Base-by-base conservation (phyloP, 192 early-diverging fungal species). In the Coemansia sp. region DNA sequence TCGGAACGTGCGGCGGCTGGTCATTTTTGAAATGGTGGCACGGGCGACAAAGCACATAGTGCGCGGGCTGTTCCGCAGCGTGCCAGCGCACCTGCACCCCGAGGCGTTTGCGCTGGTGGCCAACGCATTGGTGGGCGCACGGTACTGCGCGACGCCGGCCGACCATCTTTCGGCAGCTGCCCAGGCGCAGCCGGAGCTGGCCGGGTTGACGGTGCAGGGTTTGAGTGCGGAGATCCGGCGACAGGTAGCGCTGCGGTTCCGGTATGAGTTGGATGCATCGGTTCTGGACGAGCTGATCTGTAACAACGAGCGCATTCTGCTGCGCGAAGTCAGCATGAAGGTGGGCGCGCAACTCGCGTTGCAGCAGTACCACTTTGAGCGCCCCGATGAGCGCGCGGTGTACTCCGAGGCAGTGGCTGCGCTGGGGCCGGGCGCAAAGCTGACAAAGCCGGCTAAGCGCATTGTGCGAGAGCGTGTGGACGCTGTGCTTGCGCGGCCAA, bases 11-110 rank as follows among this genome's bases (percentile, higher is more conserved):
- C 50, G 86, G 62, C 81, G 86, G 4, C 71, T 95, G 30, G 83
- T 91, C 24, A 54, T 89, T 22, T 86, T 90, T 62, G 95, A 98
- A 78, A 96, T 99, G 91, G 73, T 93, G 25, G 69, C 88, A 22
- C 92, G 97, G 47, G 89, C 87, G 0, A 73, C 78, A 64, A 99
- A 99, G 83, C 86, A 87, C 49, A 80, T 99, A 45, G 63, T 97
- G 25, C 87, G 95, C 38, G 71, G 78, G 24, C 59, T 88, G 33
- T 64, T 97, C 40, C 73, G 74, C 6, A 64, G 65, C 1, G 64
- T 83, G 1, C 82, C 91, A n/a, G 56, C 86, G 7, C 71, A 84
- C 21, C 65, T 85, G 42, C 70, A 88, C 33, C 57, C 83, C 21
- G 79, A 86, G 38, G 83, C 80, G 52, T 81, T 98, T 49, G 83